Evolutionary conservation across 345 rosid species (phyloP).

Genomic region (Ceriops decandra): DNA sequence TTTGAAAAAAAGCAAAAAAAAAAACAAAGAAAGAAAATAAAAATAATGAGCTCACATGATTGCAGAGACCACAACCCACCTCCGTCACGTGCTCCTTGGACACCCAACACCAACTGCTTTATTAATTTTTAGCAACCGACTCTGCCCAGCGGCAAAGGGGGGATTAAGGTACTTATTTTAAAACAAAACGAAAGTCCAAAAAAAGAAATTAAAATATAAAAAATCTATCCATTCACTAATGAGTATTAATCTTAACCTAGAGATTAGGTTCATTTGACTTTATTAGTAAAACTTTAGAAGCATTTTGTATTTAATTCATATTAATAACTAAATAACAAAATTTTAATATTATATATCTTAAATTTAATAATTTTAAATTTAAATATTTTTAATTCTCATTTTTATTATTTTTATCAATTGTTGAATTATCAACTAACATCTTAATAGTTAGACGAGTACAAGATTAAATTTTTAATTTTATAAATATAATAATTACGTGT

Average conservation of each 20-base stretch:
- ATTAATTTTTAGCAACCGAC: not conserved
- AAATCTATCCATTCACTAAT: constrained; percentile 32
- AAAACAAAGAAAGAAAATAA: not conserved
- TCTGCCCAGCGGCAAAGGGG: not conserved
- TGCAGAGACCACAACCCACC: constrained; percentile 48
- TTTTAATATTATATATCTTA: not conserved
- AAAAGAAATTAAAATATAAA: not conserved
- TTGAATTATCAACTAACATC: too few relatives aligned
- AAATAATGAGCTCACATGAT: constrained; percentile 42
- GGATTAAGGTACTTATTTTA: not conserved
- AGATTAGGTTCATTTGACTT: constrained; percentile 32
- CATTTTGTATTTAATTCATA: not conserved
- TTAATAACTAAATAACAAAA: not conserved
- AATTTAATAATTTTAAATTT: not conserved
- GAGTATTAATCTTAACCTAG: constrained; percentile 14
- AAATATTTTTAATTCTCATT: too few relatives aligned
- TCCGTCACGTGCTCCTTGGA: constrained; percentile 51
- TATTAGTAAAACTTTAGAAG: not conserved
- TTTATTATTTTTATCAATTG: too few relatives aligned
- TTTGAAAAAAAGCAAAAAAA: not conserved
- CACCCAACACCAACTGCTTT: constrained; percentile 13
- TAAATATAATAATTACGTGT: too few relatives aligned
- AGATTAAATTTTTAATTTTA: too few relatives aligned
- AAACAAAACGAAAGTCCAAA: not conserved
- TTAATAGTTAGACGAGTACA: too few relatives aligned